Base-by-base conservation (phyloP, 768 basidiomycete species). In the Dentipellis fragilis region DNA sequence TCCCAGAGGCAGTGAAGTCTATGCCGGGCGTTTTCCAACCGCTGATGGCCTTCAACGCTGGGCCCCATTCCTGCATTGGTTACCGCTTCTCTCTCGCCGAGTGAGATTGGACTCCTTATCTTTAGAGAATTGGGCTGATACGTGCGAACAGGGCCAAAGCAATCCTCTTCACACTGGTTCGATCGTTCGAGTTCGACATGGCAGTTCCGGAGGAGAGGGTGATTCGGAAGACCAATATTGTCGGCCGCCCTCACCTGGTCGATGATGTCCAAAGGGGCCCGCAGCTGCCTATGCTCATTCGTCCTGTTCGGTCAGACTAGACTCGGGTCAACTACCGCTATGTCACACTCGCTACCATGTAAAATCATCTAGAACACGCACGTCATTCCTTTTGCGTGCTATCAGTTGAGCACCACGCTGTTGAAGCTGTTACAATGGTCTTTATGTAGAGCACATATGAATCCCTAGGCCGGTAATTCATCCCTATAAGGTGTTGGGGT, bases 51-150 rank as follows among this genome's bases (percentile, higher is more conserved):
- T 88, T 88, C 73, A 60, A 83, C 2, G 81, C 81, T 36, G 85
- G 85, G 5, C 80, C 82, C 12, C 74, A 76, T 17, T 75, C 81
- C 0, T 88, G 85, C 58, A 85, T 87, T 37, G 84, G 84, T 0
- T 85, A 79, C 63, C 76, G 80, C 3, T 86, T 86, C 63, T 73
- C 85, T 12, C 65, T 85, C 19, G 69, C 78, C 14, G 82, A 83
- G 80, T 82, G 57, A 40, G 80, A 73, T 19, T n/a, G 9, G 19
- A 17, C 3, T 7, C 36, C 16, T 35, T 36, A 23, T 22, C 14
- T 14, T 14, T 17, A 14, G 5, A 17, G 29, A 19, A 12, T 16
- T 19, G 40, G 8, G 37, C 11, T 23, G 10, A 49, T 10, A 21
- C 21, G 4, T 19, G 11, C 14, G 39, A 12, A 22, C 38, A 68